Percentiles rank a stretch among this genome's conserved stretches.
phyloP scores from a whole-genome alignment of 371 early-diverging fungal species.

The Rhizomucor pusillus region DNA sequence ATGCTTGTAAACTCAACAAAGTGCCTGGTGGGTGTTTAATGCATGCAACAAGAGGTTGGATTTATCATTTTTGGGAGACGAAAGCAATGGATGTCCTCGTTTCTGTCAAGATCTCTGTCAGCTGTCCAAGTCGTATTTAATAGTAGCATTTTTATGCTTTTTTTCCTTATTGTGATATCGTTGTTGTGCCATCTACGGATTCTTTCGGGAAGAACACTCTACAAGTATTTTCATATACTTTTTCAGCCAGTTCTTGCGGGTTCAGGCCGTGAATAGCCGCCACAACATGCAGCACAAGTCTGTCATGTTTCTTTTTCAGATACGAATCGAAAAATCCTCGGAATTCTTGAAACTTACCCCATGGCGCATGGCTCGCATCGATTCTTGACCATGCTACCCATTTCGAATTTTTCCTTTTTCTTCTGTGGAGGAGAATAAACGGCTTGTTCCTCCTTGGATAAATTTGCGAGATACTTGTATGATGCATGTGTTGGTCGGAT shows the following conservation, averaged over 20 bases:
- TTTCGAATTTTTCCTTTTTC: slow-evolving; percentile 76
- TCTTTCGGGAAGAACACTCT: slow-evolving; percentile 49
- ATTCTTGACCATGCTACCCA: slow-evolving; percentile 75
- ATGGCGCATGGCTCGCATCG: slow-evolving; percentile 86
- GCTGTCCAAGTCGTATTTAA: no score
- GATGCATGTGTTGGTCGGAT: slow-evolving; percentile 90
- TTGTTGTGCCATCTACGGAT: no score
- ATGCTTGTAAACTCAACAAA: no score
- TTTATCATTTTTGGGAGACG: no score
- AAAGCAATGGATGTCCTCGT: no score
- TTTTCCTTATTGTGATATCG: no score
- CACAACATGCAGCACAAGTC: slow-evolving; percentile 59
- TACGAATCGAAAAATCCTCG: background rate
- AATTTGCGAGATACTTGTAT: slow-evolving; percentile 48
- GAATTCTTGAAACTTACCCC: slow-evolving; percentile 42
- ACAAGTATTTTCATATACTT: slow-evolving; percentile 59
- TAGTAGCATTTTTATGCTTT: no score
- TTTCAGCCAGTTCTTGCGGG: slow-evolving; percentile 49
- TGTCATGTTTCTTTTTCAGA: slow-evolving; percentile 15
- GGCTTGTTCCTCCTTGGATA: slow-evolving; percentile 26
- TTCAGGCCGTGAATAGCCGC: slow-evolving; percentile 54
- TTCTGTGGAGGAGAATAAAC: slow-evolving; percentile 46
- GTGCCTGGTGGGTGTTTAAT: no score
- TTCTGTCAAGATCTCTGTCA: no score
- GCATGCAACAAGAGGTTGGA: no score